A percentile compares a stretch with the other conserved stretches of the same genome.
These are phyloP conservation scores for Vitis vinifera DNA, from an alignment of 164 flowering plant genomes.

Conservation along the genomic window DNA sequence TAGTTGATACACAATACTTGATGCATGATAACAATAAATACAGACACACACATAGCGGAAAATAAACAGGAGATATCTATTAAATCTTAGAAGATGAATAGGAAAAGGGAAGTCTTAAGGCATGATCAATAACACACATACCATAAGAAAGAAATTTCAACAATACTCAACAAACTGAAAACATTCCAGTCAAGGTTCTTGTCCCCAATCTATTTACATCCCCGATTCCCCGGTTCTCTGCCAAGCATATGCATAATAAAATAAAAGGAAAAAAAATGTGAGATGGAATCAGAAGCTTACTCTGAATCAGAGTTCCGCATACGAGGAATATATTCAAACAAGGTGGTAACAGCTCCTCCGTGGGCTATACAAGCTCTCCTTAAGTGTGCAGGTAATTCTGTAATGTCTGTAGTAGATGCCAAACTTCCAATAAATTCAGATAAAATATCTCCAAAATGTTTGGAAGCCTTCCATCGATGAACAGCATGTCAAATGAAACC, in stretches of 20 bases:
- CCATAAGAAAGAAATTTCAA: too few relatives aligned
- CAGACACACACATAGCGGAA: too few relatives aligned
- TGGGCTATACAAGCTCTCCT: constrained; percentile 89
- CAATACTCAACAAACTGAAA: too few relatives aligned
- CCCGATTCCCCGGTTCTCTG: not conserved
- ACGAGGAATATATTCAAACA: constrained; percentile 87
- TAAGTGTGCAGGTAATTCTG: constrained; percentile 66
- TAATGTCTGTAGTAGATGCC: constrained; percentile 58
- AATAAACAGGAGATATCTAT: too few relatives aligned
- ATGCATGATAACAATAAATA: too few relatives aligned
- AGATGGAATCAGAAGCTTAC: constrained; percentile 45
- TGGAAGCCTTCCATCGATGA: constrained; percentile 64
- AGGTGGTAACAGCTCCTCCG: constrained; percentile 69
- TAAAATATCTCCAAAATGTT: constrained; percentile 93
- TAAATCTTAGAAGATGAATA: too few relatives aligned
- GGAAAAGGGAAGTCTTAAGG: too few relatives aligned
- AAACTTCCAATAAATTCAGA: constrained; percentile 70
- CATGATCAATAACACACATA: too few relatives aligned
- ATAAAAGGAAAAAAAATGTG: not conserved
- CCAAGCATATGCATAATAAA: not conserved
- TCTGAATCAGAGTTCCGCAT: constrained; percentile 67
- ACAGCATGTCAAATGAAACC: constrained; percentile 7
- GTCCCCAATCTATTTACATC: not conserved
- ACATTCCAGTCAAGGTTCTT: too few relatives aligned
- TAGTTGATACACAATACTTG: too few relatives aligned